Conservation (phyloP, 805 yeast genomes). For the Torulaspora microellipsoides region DNA sequence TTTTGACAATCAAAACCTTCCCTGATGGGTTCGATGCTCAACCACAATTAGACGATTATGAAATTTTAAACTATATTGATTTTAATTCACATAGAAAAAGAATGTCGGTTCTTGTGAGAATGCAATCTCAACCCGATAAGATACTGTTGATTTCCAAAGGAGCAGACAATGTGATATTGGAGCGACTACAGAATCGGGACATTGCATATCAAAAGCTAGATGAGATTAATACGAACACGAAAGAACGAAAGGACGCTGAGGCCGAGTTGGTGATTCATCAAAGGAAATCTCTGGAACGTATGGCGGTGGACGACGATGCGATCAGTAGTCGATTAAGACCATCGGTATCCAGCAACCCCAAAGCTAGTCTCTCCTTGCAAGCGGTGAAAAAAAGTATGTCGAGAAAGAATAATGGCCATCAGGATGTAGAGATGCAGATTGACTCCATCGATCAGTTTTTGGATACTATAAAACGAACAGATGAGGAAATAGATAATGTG, state of each 20-base stretch:
- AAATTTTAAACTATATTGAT: conserved; percentile 75
- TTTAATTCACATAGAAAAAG: conserved; percentile 85
- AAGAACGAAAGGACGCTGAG: conserved; percentile 66
- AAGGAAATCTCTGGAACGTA: conserved; percentile 43
- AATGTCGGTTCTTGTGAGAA: conserved; percentile 80
- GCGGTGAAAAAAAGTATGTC: conserved; percentile 33
- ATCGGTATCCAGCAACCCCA: conserved; percentile 25
- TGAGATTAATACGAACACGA: conserved; percentile 56
- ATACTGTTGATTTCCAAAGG: conserved; percentile 86
- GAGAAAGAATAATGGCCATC: conserved; percentile 13
- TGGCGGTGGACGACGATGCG: conserved; percentile 16
- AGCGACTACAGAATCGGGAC: conserved; percentile 54
- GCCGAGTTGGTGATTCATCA: conserved; percentile 68
- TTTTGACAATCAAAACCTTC: conserved; percentile 65
- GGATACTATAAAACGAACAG: conserved; percentile 40
- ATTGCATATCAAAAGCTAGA: conserved; percentile 59
- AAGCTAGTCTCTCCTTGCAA: conserved; percentile 30
- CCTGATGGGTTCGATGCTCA: conserved; percentile 72
- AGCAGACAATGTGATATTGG: conserved; percentile 87
- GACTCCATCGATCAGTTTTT: conserved; percentile 50
- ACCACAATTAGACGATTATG: conserved; percentile 64
- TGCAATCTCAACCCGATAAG: conserved; percentile 60
- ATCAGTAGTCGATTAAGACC: conserved; percentile 35
- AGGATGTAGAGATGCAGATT: conserved; percentile 30
- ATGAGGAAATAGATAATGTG: conserved; percentile 50